phyloP scores from a whole-genome alignment of 2,329 filamentous ascomycete genomes.

The Blumeria graminis region DNA sequence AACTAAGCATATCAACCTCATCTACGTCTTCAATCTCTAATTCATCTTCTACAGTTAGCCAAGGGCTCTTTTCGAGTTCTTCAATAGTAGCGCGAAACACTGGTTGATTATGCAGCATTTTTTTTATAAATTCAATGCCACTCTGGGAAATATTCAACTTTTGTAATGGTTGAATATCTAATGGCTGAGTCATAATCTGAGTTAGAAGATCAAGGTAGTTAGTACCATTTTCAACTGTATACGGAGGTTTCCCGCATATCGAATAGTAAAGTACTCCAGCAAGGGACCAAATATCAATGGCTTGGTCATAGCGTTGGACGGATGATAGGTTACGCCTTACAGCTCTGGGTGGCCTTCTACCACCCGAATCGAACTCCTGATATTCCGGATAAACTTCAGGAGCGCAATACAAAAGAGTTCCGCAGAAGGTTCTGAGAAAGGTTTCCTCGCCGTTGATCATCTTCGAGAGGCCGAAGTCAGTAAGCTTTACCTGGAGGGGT shows the following conservation, averaged over 20 bases:
- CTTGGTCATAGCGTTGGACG: slow-evolving; percentile 55
- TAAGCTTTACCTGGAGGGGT: slow-evolving; percentile 69
- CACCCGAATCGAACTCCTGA: slow-evolving; percentile 41
- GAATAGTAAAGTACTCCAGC: slow-evolving; percentile 79
- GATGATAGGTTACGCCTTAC: slow-evolving; percentile 10
- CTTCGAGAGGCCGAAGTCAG: slow-evolving; percentile 91
- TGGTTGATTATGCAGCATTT: slow-evolving; percentile 67
- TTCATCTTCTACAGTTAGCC: slow-evolving; percentile 27
- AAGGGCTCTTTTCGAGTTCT: slow-evolving; percentile 46
- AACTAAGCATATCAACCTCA: slow-evolving; percentile 7
- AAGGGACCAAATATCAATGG: slow-evolving; percentile 90
- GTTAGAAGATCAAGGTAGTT: slow-evolving; percentile 59
- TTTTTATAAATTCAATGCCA: slow-evolving; percentile 48
- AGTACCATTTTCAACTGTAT: slow-evolving; percentile 50
- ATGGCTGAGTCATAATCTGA: slow-evolving; percentile 57
- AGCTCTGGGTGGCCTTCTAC: slow-evolving; percentile 23
- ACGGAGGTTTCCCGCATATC: slow-evolving; percentile 59
- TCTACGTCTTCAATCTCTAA: slow-evolving; percentile 9
- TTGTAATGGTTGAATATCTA: slow-evolving; percentile 42
- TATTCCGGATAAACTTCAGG: slow-evolving; percentile 80
- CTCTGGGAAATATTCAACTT: slow-evolving; percentile 31
- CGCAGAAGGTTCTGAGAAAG: slow-evolving; percentile 88
- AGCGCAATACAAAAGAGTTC: slow-evolving; percentile 84
- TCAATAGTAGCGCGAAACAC: slow-evolving; percentile 48
- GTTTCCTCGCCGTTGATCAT: slow-evolving; percentile 77